Conservation (phyloP, 805 yeast species). For the Huiozyma naganishii region DNA sequence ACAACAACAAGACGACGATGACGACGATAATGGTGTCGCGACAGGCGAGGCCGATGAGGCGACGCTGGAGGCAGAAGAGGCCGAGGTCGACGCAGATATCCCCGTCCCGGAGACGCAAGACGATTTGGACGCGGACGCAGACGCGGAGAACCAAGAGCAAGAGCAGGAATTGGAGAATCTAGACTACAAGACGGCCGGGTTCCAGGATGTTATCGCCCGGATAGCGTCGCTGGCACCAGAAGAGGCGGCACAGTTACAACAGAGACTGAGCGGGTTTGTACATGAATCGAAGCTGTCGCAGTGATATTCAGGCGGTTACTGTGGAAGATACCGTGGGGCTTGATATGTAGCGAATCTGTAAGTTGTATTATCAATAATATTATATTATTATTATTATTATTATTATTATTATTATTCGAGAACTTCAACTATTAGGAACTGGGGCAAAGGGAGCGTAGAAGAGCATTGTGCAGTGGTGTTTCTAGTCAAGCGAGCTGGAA, state of each 20-base stretch:
- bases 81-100: conserved; percentile 23
- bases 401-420: no score
- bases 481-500: no score
- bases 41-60: conserved; percentile 26
- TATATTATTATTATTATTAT: no score
- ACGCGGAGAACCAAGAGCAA: conserved; percentile 12
- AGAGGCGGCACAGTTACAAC: conserved; percentile 13
- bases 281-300: conserved; percentile 15
- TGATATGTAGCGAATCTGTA: no score
- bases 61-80: conserved; percentile 24
- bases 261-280: conserved; percentile 17
- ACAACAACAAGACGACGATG: conserved; percentile 9
- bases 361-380: no score
- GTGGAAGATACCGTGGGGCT: no score
- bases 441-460: no score
- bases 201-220: conserved; percentile 22
- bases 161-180: conserved; percentile 13
- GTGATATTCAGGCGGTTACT: background rate
- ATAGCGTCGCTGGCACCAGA: conserved; percentile 18
- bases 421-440: no score
- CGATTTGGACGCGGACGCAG: conserved; percentile 3
- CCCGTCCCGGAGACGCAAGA: conserved; percentile 9
- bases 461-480: no score
- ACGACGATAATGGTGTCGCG: conserved; percentile 24
- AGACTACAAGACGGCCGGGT: conserved; percentile 21